Base-by-base conservation (phyloP, 768 basidiomycete genomes). In the Tephrocybe sp. region DNA sequence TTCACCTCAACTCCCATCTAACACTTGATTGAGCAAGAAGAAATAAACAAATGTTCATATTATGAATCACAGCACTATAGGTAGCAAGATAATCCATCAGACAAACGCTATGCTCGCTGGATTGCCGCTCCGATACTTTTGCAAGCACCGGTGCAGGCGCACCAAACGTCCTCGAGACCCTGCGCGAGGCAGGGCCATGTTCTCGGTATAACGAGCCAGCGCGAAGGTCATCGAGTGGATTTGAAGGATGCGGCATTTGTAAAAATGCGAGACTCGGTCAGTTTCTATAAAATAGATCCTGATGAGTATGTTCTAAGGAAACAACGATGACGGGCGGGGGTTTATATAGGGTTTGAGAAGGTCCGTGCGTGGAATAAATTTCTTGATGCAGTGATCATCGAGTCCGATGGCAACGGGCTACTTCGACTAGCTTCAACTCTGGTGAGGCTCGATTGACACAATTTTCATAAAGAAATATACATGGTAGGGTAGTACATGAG, bases 201-300 rank as follows among this genome's bases (percentile, higher is more conserved):
- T 62, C 61, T 62, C 61, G 23, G 61, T 62, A 39, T 23, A 56
- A 62, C 61, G 61, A 62, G 59, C 48, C 58, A 60, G 56, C 56
- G 59, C 52, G 49, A n/a, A 60, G 45, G 59, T 62, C 61, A 62
- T 62, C 61, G 54, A 62, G 59, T 60, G 61, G 61, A 62, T 60
- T 57, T 62, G 58, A 62, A 62, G 58, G 59, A 60, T 62, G 61
- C 30, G 61, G 61, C 61, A 62, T 62, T 62, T 62, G 61, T 62
- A 60, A 62, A 62, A 62, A 62, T 62, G 61, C 61, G 61, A 62
- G 61, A 60, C 61, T 62, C 61, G 61, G 61, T 62, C 61, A 62
- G 61, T 62, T 60, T 60, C 61, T 62, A 62, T 62, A 62, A 60
- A 62, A 62, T 62, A 62, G 61, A 62, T 62, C 61, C 61, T 62